Base-by-base conservation (phyloP, 108 stramenopile species). In the Hondaea fermentalgiana region DNA sequence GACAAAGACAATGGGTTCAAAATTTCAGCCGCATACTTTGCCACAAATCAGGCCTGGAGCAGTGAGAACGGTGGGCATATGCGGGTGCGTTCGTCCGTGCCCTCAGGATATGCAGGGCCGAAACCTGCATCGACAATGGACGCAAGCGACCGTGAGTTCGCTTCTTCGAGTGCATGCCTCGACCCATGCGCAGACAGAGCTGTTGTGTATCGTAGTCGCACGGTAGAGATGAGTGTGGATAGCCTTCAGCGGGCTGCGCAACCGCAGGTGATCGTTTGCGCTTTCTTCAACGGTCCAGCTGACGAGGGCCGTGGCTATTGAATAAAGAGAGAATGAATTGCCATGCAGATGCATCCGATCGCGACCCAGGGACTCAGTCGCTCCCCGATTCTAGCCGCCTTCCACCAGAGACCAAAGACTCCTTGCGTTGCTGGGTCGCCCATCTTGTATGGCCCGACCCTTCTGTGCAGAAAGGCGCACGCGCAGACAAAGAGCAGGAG, bases 401-500 rank as follows among this genome's bases (percentile, higher is more conserved):
- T 93, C 91, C 91, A 93, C 72, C 91, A 92, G 29, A 93, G 19
- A 1, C 93, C 92, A 43, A 59, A 23, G 29, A 89, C 21, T 44
- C 90, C 90, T 35, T 83, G 76, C 23, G 76, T 83, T 12, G 45
- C 49, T 12, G 76, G 51, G 28, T 55, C 42, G 21, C 49, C 72
- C 47, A 57, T 47, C 19, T 44, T 60, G 29, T 60, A 43, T 10
- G 42, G 87, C 87, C 87, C 90, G 5, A 60, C 44, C 17, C 4
- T 44, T 44, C 90, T 42, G 47, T 57, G 90, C n/a, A 98, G 89
- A 90, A 97, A 98, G 5, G 97, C 94, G 87, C 96, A 96, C 12
- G 97, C 96, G 91, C 97, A 97, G 87, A 98, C 97, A 87, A 97
- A 72, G 58, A 98, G 93, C 42, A 98, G 89, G 17, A 98, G 49